These are phyloP conservation scores for Perilla frutescens DNA, from an alignment of 257 asterid genomes.

Conservation along the genomic window DNA sequence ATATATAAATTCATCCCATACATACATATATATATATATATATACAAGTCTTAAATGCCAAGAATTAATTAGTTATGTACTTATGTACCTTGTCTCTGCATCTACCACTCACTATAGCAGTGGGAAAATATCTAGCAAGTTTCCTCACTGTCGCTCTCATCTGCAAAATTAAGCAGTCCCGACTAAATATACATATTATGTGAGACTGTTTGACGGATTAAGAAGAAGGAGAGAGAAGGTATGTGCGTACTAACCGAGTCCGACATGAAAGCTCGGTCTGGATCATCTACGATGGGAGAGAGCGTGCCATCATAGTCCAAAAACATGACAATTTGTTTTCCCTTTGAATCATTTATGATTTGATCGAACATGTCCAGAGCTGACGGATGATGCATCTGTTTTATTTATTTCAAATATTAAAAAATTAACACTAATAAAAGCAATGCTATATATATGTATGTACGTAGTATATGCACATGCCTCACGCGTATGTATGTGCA, in stretches of 20 bases:
- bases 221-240: not conserved
- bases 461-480: too few relatives aligned
- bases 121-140: conserved; percentile 73
- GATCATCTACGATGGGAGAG: conserved; percentile 93
- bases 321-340: conserved; percentile 94
- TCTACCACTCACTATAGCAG: conserved; percentile 90
- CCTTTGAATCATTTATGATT: conserved; percentile 76
- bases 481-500: too few relatives aligned
- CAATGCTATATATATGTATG: too few relatives aligned
- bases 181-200: too few relatives aligned
- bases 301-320: conserved; percentile 96
- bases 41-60: not conserved
- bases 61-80: not conserved
- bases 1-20: not conserved
- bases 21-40: not conserved
- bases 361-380: conserved; percentile 90
- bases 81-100: conserved; percentile 64
- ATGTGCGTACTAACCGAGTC: conserved; percentile 55
- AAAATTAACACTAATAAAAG: not conserved
- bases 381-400: conserved; percentile 67
- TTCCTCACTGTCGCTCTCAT: conserved; percentile 86
- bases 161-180: too few relatives aligned
- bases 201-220: not conserved
- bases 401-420: not conserved
- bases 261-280: conserved; percentile 95